Percentiles rank a stretch among this genome's conserved stretches.
Evolutionary conservation across 2,329 filamentous ascomycete species (phyloP).

Genomic region (Dryadomyces sulphureus): DNA sequence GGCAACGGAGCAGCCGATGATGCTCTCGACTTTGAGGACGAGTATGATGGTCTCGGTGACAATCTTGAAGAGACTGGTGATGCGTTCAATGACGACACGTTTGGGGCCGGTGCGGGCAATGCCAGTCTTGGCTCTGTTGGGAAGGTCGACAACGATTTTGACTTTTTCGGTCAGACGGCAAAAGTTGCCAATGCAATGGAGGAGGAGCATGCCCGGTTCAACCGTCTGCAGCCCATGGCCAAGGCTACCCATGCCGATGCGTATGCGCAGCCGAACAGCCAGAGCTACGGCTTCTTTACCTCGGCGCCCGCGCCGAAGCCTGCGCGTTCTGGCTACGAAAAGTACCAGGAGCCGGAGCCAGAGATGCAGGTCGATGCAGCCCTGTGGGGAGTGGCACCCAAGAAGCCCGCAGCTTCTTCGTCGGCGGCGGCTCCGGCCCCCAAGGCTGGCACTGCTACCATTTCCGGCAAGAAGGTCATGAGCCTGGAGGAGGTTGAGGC

Average conservation of each 20-base stretch:
- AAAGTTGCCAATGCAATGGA: constrained; percentile 74
- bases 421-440: constrained; percentile 6
- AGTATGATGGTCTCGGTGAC: constrained; percentile 87
- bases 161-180: constrained; percentile 89
- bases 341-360: constrained; percentile 75
- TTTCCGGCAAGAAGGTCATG: constrained; percentile 61
- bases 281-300: constrained; percentile 9
- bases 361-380: constrained; percentile 87
- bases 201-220: constrained; percentile 79
- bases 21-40: constrained; percentile 77
- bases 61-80: constrained; percentile 85
- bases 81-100: constrained; percentile 94
- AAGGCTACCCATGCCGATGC: constrained; percentile 15
- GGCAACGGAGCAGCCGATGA: constrained; percentile 46
- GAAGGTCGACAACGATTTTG: constrained; percentile 78
- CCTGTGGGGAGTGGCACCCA: constrained; percentile 71
- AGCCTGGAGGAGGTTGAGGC: constrained; percentile 95
- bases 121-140: constrained; percentile 21
- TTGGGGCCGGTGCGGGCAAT: constrained; percentile 32
- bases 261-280: constrained; percentile 12
- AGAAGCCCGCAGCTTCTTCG: constrained; percentile 26
- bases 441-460: constrained; percentile 18
- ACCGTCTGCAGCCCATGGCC: constrained; percentile 52
- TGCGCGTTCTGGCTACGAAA: constrained; percentile 74
- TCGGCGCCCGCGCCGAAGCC: constrained; percentile 31